phyloP scores from a whole-genome alignment of 192 early-diverging fungal genomes.

The Dimargaris verticillata region DNA sequence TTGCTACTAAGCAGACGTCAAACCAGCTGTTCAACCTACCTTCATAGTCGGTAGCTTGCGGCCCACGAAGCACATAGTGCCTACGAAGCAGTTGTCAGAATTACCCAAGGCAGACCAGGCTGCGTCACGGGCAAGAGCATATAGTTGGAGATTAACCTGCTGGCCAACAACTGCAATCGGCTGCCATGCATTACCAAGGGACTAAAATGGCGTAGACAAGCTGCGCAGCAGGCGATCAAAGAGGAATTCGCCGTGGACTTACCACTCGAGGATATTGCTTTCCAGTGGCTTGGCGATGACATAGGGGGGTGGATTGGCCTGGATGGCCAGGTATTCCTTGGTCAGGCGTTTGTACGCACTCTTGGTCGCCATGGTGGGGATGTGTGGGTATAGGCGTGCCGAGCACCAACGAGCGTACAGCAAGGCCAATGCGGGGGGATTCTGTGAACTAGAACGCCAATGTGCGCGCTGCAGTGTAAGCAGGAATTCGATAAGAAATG shows the following conservation, averaged over 20 bases:
- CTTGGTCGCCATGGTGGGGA: conserved; percentile 59
- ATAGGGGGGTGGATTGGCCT: conserved; percentile 70
- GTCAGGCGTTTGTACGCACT: conserved; percentile 57
- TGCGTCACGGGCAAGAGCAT: not conserved
- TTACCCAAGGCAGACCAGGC: not conserved
- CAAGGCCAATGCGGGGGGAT: too few relatives aligned
- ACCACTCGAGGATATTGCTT: conserved; percentile 93
- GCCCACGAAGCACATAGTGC: conserved; percentile 94
- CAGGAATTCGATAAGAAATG: too few relatives aligned
- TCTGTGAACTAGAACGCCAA: too few relatives aligned
- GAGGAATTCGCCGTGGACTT: conserved; percentile 8
- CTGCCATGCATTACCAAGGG: not conserved
- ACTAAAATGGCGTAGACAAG: not conserved
- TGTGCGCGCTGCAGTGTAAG: too few relatives aligned
- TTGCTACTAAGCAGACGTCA: not conserved
- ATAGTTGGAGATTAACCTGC: not conserved
- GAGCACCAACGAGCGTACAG: not conserved
- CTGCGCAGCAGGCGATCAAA: not conserved
- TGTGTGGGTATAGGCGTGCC: not conserved
- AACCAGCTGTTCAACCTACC: conserved; percentile 11
- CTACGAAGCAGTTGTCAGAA: conserved; percentile 19
- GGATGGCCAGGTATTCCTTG: conserved; percentile 63
- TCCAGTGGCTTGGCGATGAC: conserved; percentile 87
- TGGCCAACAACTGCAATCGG: not conserved
- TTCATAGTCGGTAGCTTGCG: conserved; percentile 83